Percentiles rank a stretch among this genome's conserved stretches.
These are phyloP conservation scores for Artemisia annua DNA, from an alignment of 129 eudicot genomes.

Conservation along the genomic window DNA sequence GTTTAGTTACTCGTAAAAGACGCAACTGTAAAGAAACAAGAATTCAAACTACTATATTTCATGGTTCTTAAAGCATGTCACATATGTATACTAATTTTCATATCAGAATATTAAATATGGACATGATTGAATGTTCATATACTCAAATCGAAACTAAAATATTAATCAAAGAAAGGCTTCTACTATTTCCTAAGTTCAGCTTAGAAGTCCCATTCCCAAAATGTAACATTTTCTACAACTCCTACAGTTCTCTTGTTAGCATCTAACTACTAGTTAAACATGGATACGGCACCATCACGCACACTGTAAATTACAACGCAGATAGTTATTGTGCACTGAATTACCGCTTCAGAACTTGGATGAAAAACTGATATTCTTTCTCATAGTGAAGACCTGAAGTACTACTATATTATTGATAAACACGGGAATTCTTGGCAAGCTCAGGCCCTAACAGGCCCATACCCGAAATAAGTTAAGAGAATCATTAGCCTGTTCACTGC, in stretches of 20 bases:
- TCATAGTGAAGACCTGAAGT: slow-evolving; percentile 30
- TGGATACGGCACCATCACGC: background rate
- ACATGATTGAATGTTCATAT: slow-evolving; percentile 1
- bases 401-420: slow-evolving; percentile 18
- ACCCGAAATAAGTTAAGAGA: slow-evolving; percentile 14
- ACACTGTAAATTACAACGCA: slow-evolving; percentile 14
- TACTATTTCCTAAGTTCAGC: background rate
- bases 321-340: slow-evolving; percentile 14
- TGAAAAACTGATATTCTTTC: slow-evolving; percentile 33
- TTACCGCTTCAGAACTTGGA: slow-evolving; percentile 32
- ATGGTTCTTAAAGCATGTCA: slow-evolving; percentile 17
- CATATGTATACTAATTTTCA: background rate
- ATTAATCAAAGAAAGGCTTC: slow-evolving; percentile 2
- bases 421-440: slow-evolving; percentile 9
- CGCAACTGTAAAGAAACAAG: background rate
- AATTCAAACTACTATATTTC: background rate
- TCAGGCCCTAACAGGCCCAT: slow-evolving; percentile 29
- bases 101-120: background rate
- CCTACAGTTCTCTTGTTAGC: background rate
- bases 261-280: slow-evolving; percentile 13
- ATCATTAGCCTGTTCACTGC: slow-evolving; percentile 23
- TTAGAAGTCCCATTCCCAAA: background rate
- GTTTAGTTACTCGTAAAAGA: background rate
- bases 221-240: background rate
- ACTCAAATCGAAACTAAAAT: background rate